phyloP scores from a whole-genome alignment of 306 rosid species.

The peach (Prunus persica) region Prunus_persica_NCBIv2 NC_034014.1:25555501-25556000 shows the following conservation, averaged over 20 bases:
- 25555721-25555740: constrained; percentile 71
- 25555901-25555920: constrained; percentile 53
- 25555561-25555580: constrained; percentile 47
- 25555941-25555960: constrained; percentile 55
- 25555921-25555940: constrained; percentile 54
- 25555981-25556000: constrained; percentile 63
- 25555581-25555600: constrained; percentile 31
- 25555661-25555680: constrained; percentile 26
- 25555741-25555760: constrained; percentile 49
- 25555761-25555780: constrained; percentile 51
- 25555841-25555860: constrained; percentile 38
- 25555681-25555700: constrained; percentile 19
- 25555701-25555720: constrained; percentile 17
- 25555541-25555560: constrained; percentile 28
- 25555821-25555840: constrained; percentile 35
- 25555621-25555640: constrained; percentile 45
- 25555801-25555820: constrained; percentile 50
- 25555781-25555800: constrained; percentile 6
- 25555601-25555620: constrained; percentile 52
- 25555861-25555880: background rate
- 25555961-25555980: constrained; percentile 32
- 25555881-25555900: constrained; percentile 42
- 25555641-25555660: constrained; percentile 53
- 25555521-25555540: constrained; percentile 55
- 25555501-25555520: background rate